Evolutionary conservation across 257 asterid genomes (phyloP).

Genomic region (Thymus mandschuricus): DNA sequence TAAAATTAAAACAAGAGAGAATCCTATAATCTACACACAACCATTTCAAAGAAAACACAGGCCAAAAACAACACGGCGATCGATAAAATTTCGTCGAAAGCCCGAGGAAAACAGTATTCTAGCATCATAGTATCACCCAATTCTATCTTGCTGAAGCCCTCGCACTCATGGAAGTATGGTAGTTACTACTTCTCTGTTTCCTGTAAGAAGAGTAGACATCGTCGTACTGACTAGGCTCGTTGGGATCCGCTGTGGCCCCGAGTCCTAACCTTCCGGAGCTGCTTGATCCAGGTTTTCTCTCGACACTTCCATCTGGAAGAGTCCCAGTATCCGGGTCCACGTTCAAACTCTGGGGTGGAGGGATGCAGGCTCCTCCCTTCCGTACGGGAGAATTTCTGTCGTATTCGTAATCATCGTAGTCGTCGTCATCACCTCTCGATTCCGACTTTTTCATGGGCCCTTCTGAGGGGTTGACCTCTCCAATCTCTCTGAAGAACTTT

Average conservation of each 20-base stretch:
- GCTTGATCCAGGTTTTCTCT: constrained; percentile 63
- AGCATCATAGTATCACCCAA: too few species aligned
- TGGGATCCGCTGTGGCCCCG: constrained; percentile 82
- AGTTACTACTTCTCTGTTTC: constrained; percentile 87
- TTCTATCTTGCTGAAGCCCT: constrained; percentile 65
- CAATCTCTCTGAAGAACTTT: constrained; percentile 86
- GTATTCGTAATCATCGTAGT: constrained; percentile 56
- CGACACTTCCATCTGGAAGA: constrained; percentile 70
- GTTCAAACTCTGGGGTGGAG: constrained; percentile 77
- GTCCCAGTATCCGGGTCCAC: constrained; percentile 67
- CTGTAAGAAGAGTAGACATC: constrained; percentile 92
- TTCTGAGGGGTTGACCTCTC: constrained; percentile 91
- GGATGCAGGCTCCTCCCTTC: constrained; percentile 93
- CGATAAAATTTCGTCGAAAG: background rate
- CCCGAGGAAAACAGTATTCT: too few species aligned
- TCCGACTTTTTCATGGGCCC: constrained; percentile 77
- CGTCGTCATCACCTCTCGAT: constrained; percentile 52
- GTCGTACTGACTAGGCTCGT: constrained; percentile 82
- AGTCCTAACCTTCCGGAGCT: constrained; percentile 79
- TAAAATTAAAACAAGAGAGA: background rate
- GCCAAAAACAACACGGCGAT: background rate
- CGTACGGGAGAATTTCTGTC: constrained; percentile 70
- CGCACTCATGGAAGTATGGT: constrained; percentile 83
- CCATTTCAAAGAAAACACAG: background rate
- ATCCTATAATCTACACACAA: background rate